Conservation (phyloP, 163 green algal genomes). For the Botryococcus braunii region DNA sequence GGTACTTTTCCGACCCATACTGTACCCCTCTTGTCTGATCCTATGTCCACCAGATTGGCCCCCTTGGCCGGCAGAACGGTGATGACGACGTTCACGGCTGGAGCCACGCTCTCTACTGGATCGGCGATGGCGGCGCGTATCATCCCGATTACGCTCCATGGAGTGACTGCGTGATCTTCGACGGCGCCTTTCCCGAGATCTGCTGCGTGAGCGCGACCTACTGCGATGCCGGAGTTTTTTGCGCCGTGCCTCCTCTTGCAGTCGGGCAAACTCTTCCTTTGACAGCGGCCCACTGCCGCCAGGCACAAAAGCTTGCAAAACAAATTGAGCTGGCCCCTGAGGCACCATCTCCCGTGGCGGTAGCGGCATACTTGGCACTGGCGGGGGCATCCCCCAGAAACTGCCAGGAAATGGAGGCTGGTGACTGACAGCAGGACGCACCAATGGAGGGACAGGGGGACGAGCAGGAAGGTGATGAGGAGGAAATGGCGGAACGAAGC, state of each 20-base stretch:
- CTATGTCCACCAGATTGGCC: no score
- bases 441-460: no score
- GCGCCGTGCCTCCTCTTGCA: slow-evolving; percentile 14
- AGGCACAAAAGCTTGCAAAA: slow-evolving; percentile 18
- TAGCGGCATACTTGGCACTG: slow-evolving; percentile 6
- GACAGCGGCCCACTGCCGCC: slow-evolving; percentile 13
- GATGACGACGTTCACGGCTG: no score
- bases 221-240: neutral
- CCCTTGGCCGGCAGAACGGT: no score
- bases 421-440: slow-evolving; percentile 7
- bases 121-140: no score
- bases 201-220: neutral
- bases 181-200: neutral
- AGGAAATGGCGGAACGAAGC: no score
- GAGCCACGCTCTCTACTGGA: no score
- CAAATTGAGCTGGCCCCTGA: neutral
- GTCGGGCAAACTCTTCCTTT: slow-evolving; percentile 19
- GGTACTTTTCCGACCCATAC: no score
- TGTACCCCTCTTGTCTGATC: no score
- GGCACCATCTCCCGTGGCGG: neutral
- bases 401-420: neutral
- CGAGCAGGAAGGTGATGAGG: no score
- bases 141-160: neutral
- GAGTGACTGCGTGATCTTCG: slow-evolving; percentile 4
- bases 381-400: slow-evolving; percentile 3